phyloP scores from a whole-genome alignment of 176 grass and related monocot genomes.

The Triticum dicoccoides region DNA sequence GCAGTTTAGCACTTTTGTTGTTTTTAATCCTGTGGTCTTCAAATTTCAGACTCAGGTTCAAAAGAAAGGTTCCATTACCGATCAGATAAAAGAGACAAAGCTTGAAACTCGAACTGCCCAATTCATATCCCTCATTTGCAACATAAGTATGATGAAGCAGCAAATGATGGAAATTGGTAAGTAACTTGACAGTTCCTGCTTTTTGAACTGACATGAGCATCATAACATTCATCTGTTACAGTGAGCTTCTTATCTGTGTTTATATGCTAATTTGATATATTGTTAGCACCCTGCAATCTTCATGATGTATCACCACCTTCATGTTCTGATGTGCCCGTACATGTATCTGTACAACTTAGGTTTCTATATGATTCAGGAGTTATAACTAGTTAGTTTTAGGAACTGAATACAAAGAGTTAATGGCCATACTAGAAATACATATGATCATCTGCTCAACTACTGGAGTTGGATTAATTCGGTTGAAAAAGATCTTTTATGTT shows the following conservation, averaged over 20 bases:
- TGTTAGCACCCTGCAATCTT: not conserved
- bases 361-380: not conserved
- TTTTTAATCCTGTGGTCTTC: slow-evolving; percentile 26
- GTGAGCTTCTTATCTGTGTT: not conserved
- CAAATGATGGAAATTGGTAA: slow-evolving; percentile 99
- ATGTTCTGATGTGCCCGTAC: not conserved
- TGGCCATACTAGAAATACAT: not conserved
- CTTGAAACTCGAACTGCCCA: slow-evolving; percentile 69
- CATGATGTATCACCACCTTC: not conserved
- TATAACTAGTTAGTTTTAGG: not conserved
- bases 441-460: not conserved
- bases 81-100: slow-evolving; percentile 68
- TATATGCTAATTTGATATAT: not conserved
- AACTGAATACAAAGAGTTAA: not conserved
- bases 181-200: not conserved
- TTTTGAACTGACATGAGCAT: not conserved
- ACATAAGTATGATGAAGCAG: slow-evolving; percentile 97
- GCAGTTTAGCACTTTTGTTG: slow-evolving; percentile 7
- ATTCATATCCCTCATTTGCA: slow-evolving; percentile 91
- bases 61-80: slow-evolving; percentile 36
- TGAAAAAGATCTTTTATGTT: slow-evolving; percentile 1
- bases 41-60: slow-evolving; percentile 33
- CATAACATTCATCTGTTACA: slow-evolving; percentile 3
- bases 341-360: not conserved
- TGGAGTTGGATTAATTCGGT: not conserved